Evolutionary conservation across 2,329 filamentous ascomycete species (phyloP).

Genomic region (Dothideomycetidae sp.): DNA sequence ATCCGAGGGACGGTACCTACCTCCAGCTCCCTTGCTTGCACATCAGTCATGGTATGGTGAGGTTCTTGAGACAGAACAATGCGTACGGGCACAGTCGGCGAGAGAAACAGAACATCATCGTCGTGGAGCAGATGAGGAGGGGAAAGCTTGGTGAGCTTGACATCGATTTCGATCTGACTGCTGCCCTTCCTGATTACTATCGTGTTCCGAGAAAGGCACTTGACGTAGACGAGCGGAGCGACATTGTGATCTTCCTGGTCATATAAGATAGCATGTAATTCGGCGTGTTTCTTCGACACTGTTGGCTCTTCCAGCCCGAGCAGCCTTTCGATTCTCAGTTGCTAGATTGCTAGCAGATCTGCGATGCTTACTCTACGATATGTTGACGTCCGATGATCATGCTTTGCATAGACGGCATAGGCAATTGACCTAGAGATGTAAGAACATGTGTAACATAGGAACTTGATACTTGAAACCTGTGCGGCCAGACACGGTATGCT

Average conservation of each 20-base stretch:
- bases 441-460: neutral
- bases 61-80: slow-evolving; percentile 11
- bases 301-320: slow-evolving; percentile 19
- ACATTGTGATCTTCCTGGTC: slow-evolving; percentile 26
- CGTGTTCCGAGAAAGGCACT: slow-evolving; percentile 32
- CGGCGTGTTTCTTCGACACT: slow-evolving; percentile 34
- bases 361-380: slow-evolving; percentile 13
- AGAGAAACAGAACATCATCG: slow-evolving; percentile 28
- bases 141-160: slow-evolving; percentile 17
- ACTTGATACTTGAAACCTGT: neutral
- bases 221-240: slow-evolving; percentile 33
- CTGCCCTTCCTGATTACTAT: slow-evolving; percentile 24
- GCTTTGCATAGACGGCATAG: neutral
- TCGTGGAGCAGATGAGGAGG: slow-evolving; percentile 30
- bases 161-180: slow-evolving; percentile 6
- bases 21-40: slow-evolving; percentile 5
- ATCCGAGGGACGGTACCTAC: slow-evolving; percentile 8
- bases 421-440: neutral
- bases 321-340: slow-evolving; percentile 8
- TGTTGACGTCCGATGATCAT: slow-evolving; percentile 17
- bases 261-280: slow-evolving; percentile 33
- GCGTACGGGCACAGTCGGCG: slow-evolving; percentile 18
- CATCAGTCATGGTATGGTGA: too few relatives aligned
- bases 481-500: neutral
- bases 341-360: neutral